Evolutionary conservation across 768 basidiomycete species (phyloP).

Genomic region (Mycena indigotica): DNA sequence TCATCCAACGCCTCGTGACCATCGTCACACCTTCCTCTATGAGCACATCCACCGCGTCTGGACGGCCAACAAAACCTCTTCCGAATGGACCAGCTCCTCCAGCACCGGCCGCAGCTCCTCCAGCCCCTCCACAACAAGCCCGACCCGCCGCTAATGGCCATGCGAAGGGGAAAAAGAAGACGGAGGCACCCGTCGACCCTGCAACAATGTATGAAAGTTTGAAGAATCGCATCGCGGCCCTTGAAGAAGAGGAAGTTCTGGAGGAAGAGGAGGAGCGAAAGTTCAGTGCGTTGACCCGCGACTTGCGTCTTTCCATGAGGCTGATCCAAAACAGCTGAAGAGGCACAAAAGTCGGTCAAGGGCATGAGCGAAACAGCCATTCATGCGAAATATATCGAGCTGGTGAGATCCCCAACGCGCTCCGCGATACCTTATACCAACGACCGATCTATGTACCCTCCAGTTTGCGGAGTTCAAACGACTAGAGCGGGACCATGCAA

Average conservation of each 20-base stretch:
- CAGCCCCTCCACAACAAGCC: background rate
- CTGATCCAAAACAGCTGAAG: conserved; percentile 61
- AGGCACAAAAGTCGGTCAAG: conserved; percentile 83
- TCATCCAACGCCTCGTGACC: too few species aligned
- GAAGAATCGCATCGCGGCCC: conserved; percentile 84
- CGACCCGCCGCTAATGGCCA: conserved; percentile 46
- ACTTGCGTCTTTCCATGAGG: conserved; percentile 21
- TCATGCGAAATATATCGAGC: conserved; percentile 84
- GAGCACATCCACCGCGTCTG: background rate
- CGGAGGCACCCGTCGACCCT: conserved; percentile 74
- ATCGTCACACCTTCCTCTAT: background rate
- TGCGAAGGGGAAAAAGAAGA: conserved; percentile 73
- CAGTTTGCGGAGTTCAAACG: conserved; percentile 90
- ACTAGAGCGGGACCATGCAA: conserved; percentile 84
- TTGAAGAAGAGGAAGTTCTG: conserved; percentile 85
- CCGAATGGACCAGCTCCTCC: conserved; percentile 4
- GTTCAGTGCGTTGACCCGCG: conserved; percentile 58
- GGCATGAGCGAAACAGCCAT: conserved; percentile 82
- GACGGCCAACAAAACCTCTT: conserved; percentile 19
- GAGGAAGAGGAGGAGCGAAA: conserved; percentile 85
- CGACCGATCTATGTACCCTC: conserved; percentile 19
- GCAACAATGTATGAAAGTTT: conserved; percentile 86
- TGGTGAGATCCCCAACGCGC: conserved; percentile 51
- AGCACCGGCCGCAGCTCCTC: background rate
- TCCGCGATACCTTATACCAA: conserved; percentile 1